Evolutionary conservation across 2,329 filamentous ascomycete species (phyloP).

Genomic region (Cercospora sp.): DNA sequence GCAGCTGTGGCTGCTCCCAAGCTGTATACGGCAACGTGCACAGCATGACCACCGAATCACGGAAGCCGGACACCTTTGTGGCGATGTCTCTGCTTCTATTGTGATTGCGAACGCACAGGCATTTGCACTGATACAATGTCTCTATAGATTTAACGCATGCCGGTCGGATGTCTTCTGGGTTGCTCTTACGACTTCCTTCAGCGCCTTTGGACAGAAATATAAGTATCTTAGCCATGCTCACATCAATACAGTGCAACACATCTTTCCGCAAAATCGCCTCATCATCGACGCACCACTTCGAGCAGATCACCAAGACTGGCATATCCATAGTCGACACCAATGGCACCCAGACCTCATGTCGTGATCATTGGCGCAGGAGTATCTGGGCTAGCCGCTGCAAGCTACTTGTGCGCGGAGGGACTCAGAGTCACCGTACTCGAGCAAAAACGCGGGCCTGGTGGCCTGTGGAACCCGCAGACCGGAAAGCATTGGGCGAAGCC

Average conservation of each 20-base stretch:
- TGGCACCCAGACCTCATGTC: background rate
- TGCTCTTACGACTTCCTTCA: too few species aligned
- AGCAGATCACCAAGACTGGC: background rate
- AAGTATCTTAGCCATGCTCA: background rate
- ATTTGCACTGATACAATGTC: background rate
- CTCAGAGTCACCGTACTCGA: constrained; percentile 15
- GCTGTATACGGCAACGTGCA: background rate
- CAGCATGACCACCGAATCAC: background rate
- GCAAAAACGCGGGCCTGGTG: constrained; percentile 14
- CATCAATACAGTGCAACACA: background rate
- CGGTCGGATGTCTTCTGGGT: background rate
- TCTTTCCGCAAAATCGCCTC: background rate
- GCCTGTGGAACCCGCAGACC: constrained; percentile 16
- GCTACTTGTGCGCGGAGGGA: constrained; percentile 20
- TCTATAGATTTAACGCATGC: background rate
- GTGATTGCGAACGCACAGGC: background rate
- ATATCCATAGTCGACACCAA: background rate
- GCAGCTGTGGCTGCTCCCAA: background rate
- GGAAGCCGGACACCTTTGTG: background rate
- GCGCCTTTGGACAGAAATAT: background rate
- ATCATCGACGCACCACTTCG: background rate
- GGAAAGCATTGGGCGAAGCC: constrained; percentile 1
- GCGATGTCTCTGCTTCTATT: background rate
- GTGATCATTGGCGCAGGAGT: constrained; percentile 20
- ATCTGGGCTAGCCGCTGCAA: constrained; percentile 21